Evolutionary conservation across 768 basidiomycete species (phyloP), one percentile per base, ranked within the genome.

Genomic region (Boletus insuetus): DNA sequence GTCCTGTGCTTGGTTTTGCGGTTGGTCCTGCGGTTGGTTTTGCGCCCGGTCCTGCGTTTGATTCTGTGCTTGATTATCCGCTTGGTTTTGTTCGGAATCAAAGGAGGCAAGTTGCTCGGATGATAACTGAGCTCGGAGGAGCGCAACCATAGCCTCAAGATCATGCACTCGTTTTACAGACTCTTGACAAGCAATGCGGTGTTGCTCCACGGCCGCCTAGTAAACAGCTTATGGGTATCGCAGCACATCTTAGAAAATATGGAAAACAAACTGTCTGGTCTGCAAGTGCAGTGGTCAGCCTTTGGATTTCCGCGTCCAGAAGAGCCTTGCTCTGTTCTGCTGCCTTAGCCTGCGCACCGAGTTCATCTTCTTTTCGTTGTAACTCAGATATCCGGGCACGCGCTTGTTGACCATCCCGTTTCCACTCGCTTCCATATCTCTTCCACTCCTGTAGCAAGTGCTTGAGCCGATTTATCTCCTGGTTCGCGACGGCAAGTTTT

Each of bases 341-440:
- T 34, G 37, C 38, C 37, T 66, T 51, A 10, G 58, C 9, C 32
- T 60, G 46, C 34, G 42, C 45, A 6, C 6, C 55, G 54, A 60
- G 56, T 9, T 55, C 56, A 17, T 9, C n/a, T 12, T 57, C 58
- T 16, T 54, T 58, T 26, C 24, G 37, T 12, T 58, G 54, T 29
- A 63, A 45, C 50, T 58, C 61, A 20, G 49, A 47, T 24, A 19
- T 38, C 26, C 66, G 61, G 26, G 5, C 17, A 14, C 54, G 55
- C n/a, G 58, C 52, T 41, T 29, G 19, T 38, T 64, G 61, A 38
- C 66, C 58, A 13, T 61, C 62, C 9, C 56, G 59, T 48, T 69
- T 69, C 61, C 67, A 64, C 3, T 69, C 58, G 14, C 34, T 55
- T 35, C 58, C 67, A 16, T 67, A 67, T 50, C 53, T 64, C 39